Base-by-base conservation (phyloP, 192 early-diverging fungal species). In the Dissophora globulifera region DNA sequence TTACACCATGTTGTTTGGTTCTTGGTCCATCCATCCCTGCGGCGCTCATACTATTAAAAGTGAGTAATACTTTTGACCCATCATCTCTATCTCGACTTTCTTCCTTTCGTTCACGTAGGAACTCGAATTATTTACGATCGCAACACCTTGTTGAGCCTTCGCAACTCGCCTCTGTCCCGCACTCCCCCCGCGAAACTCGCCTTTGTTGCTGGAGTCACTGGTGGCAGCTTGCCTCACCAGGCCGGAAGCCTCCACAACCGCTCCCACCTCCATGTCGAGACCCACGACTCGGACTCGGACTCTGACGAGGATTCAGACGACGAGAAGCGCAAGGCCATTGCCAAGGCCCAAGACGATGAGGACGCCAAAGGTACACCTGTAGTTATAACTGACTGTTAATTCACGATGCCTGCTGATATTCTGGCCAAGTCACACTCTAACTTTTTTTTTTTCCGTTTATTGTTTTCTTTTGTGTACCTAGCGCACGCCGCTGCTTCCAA, bases 41-140 rank as follows among this genome's bases (percentile, higher is more conserved):
- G n/a, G n/a, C n/a, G n/a, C n/a, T n/a, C n/a, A n/a, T n/a, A n/a
- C n/a, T n/a, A n/a, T n/a, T n/a, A n/a, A n/a, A n/a, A n/a, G n/a
- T n/a, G n/a, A n/a, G 41, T n/a, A 42, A n/a, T 50, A 38, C 16
- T 23, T 40, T 12, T 43, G 7, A 9, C 32, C 29, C 31, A 13
- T 35, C 27, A 10, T 40, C 16, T 50, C 5, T 17, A 49, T 3
- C 2, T 55, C 8, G 19, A 20, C 10, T 32, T 40, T 59, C 53
- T 57, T 54, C 38, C 43, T 33, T 51, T 38, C 25, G 16, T n/a
- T 7, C n/a, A n/a, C n/a, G n/a, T 65, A 87, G 89, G 89, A 46
- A 84, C 85, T 58, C 87, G 87, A 51, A 87, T 87, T 46, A 84
- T 85, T 50, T 91, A 91, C 62, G 86, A 88, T 59, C 87, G 87